A percentile compares a stretch with the other conserved stretches of the same genome.
Conservation (phyloP, 78 protist genomes). For the Anaeramoeba ignava region DNA sequence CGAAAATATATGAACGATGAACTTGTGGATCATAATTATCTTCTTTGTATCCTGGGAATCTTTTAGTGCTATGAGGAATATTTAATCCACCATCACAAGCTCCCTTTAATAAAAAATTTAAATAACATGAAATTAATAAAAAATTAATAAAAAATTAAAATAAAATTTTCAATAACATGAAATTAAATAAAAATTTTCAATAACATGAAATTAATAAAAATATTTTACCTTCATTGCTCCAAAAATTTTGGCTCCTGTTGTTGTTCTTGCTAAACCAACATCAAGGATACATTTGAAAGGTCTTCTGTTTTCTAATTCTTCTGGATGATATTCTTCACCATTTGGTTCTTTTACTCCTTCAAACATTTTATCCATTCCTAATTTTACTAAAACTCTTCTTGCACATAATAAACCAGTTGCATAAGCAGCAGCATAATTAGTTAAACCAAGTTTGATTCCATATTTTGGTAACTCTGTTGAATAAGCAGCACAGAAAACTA, state of each 20-base stretch:
- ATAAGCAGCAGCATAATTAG: constrained; percentile 91
- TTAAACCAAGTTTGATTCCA: constrained; percentile 81
- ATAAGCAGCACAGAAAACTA: constrained; percentile 74
- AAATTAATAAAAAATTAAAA: neutral
- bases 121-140: neutral
- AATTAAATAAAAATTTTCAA: too few species aligned
- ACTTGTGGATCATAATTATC: constrained; percentile 62
- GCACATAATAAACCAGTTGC: constrained; percentile 92
- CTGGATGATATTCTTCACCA: constrained; percentile 29
- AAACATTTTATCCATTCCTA: constrained; percentile 64
- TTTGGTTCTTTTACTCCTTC: constrained; percentile 39
- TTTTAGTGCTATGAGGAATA: constrained; percentile 83
- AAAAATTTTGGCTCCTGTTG: constrained; percentile 86
- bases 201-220: too few species aligned
- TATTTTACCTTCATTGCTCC: constrained; percentile 55
- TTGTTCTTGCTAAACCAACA: constrained; percentile 86
- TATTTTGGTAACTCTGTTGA: constrained; percentile 76
- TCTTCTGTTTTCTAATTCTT: constrained; percentile 37
- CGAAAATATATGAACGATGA: constrained; percentile 75
- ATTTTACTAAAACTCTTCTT: constrained; percentile 79
- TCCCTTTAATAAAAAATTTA: constrained; percentile 53
- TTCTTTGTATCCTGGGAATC: constrained; percentile 87
- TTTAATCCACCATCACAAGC: constrained; percentile 95
- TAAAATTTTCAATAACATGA: too few species aligned
- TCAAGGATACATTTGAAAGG: constrained; percentile 91